phyloP scores from a whole-genome alignment of 345 rosid genomes.

The Ceriops tagal region DNA sequence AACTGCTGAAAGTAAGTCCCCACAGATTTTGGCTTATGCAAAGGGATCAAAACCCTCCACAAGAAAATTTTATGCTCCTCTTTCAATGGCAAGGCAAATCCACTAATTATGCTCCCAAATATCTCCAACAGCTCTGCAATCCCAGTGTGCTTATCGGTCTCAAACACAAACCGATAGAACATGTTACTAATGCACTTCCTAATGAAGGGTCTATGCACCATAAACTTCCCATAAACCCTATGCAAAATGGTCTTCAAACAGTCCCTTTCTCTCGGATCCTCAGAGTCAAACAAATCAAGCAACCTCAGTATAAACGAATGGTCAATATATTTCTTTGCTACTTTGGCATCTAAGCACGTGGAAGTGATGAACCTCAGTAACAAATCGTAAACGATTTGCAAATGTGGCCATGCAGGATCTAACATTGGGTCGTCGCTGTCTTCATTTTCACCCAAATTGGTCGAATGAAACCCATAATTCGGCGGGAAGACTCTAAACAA shows the following conservation, averaged over 20 bases:
- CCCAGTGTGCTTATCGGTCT: constrained; percentile 79
- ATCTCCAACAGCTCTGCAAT: constrained; percentile 81
- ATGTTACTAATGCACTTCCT: constrained; percentile 73
- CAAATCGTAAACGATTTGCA: constrained; percentile 79
- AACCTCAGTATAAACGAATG: constrained; percentile 73
- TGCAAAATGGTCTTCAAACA: constrained; percentile 74
- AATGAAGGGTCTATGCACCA: constrained; percentile 85
- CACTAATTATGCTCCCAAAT: constrained; percentile 77
- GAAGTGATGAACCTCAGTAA: constrained; percentile 70
- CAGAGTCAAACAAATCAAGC: constrained; percentile 75
- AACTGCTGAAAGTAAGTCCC: constrained; percentile 78
- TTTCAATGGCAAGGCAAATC: constrained; percentile 81
- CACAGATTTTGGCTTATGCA: constrained; percentile 81
- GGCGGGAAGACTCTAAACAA: constrained; percentile 75
- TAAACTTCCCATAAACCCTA: constrained; percentile 73
- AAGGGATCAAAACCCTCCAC: constrained; percentile 74
- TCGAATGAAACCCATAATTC: constrained; percentile 43
- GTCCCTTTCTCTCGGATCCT: constrained; percentile 86
- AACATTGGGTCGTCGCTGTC: constrained; percentile 67
- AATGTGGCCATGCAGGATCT: constrained; percentile 88
- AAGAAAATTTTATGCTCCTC: constrained; percentile 91
- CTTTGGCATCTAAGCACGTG: constrained; percentile 62
- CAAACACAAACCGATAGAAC: constrained; percentile 67
- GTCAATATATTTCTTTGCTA: constrained; percentile 78
- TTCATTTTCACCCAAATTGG: constrained; percentile 46